These are phyloP conservation scores for Physaria fendleri DNA, from an alignment of 345 rosid species.

Conservation along the genomic window DNA sequence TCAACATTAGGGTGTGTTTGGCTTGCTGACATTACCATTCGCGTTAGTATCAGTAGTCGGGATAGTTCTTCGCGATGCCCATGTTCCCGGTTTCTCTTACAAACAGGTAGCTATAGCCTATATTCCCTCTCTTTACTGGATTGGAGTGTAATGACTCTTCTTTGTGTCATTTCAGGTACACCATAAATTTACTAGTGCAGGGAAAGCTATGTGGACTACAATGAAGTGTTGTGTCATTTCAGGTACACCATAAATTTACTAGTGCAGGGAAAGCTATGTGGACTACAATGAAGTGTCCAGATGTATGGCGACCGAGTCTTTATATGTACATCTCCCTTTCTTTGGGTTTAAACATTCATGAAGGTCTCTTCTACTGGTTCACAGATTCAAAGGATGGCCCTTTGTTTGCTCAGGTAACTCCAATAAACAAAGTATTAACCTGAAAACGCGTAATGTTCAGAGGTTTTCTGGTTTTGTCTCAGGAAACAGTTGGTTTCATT, in stretches of 20 bases:
- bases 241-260: constrained; percentile 60
- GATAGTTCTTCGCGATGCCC: constrained; percentile 50
- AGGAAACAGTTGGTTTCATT: constrained; percentile 86
- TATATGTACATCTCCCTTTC: constrained; percentile 81
- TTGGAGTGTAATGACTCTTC: constrained; percentile 5
- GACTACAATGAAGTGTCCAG: constrained; percentile 64
- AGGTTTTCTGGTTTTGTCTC: constrained; percentile 13
- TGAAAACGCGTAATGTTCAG: neutral
- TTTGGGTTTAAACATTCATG: constrained; percentile 62
- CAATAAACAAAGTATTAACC: neutral
- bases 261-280: constrained; percentile 82
- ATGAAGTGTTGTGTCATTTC: constrained; percentile 37
- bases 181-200: constrained; percentile 56
- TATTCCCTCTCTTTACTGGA: neutral
- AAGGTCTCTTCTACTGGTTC: constrained; percentile 92
- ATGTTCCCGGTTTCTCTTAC: constrained; percentile 44
- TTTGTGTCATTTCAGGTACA: constrained; percentile 46
- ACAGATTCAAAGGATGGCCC: constrained; percentile 78
- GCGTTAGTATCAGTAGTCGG: constrained; percentile 61
- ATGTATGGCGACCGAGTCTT: constrained; percentile 83
- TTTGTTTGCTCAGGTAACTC: constrained; percentile 68
- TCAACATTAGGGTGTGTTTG: constrained; percentile 61
- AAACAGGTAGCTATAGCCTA: constrained; percentile 55
- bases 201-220: constrained; percentile 82
- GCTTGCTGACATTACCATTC: constrained; percentile 65